Base-by-base conservation (phyloP, 2,329 filamentous ascomycete genomes). In the Aspergillus melleus region DNA sequence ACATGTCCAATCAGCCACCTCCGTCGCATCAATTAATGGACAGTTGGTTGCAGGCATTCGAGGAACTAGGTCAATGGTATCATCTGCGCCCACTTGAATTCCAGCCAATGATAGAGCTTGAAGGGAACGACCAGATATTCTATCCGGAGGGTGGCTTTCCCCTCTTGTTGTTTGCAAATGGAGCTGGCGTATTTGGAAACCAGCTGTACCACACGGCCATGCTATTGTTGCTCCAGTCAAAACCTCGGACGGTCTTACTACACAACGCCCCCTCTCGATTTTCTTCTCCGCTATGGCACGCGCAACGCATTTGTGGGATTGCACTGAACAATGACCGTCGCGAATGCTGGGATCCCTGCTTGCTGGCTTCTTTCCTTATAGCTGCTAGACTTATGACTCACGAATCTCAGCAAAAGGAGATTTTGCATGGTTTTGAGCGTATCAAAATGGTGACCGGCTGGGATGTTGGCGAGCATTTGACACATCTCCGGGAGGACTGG, bases 161-260 rank as follows among this genome's bases (percentile, higher is more conserved):
- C 2, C 71, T 79, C 0, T 68, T 84, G 19, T 68, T 84, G 0
- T 83, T 81, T 63, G 78, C 78, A 4, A 79, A 77, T 51, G 77
- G 77, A 0, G 75, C 79, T 0, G 79, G 76, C 0, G 68, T 76
- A 4, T 75, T 80, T 2, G 77, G 76, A 2, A 86, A 85, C 61
- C 83, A 85, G 64, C 72, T 86, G 2, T 86, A 84, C 64, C 84
- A 86, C 63, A 83, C 83, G 0, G 81, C 83, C 2, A 83, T 83
- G 74, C 68, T 85, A 8, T 67, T 85, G 0, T 70, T 86, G 57
- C 75, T 86, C 19, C 81, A 81, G 58, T 77, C 80, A 64, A 81
- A 80, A 60, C 83, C 84, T 19, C 76, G 79, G 4, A 81, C 77
- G 2, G 68, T 78, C 4, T 70, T 69, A 8, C 66, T 72, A 1